Base-by-base conservation (phyloP, 768 basidiomycete genomes). In the Serendipita indica region DNA sequence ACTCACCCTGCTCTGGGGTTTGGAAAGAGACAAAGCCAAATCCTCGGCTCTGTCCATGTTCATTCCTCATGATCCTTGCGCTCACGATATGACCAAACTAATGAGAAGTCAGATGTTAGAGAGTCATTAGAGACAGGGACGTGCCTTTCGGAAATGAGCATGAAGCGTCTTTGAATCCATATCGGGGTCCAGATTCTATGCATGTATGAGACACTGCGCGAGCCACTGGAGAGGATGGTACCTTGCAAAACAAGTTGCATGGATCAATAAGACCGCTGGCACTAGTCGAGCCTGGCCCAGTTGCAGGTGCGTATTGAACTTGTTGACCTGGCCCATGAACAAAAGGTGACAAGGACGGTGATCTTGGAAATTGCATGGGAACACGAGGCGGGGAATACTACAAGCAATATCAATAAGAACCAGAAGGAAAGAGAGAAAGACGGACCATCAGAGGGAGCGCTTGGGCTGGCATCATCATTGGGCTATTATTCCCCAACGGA, bases 21-120 rank as follows among this genome's bases (percentile, higher is more conserved):
- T 89, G 86, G 70, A 73, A 93, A 2, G 86, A 89, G 39, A 93
- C 91, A 65, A 93, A 94, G 28, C 91, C 91, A 67, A 93, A 94
- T 7, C 90, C 85, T 63, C 87, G 82, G 70, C 85, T 84, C 56
- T 84, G 82, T 33, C 86, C 85, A 60, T 62, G 71, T 66, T 92
- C 89, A 64, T 87, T 89, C 22, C 86, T 80, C 91, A 93, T 92
- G 39, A 93, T 89, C 60, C 90, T 83, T 43, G 91, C 91, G 71
- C 89, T 91, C 62, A 91, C 86, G 62, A 93, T 91, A 71, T 84
- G 81, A 37, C 91, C 91, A 68, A 82, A 94, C 84, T 90, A 64
- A 14, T 61, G 37, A 57, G 65, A 62, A 62, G 62, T 60, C 57
- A 33, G 18, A 35, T 46, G 43, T 4, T 39, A 59, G 22, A 58